Base-by-base conservation (phyloP, 495 filamentous ascomycete genomes). In the Talaromyces liani region DNA sequence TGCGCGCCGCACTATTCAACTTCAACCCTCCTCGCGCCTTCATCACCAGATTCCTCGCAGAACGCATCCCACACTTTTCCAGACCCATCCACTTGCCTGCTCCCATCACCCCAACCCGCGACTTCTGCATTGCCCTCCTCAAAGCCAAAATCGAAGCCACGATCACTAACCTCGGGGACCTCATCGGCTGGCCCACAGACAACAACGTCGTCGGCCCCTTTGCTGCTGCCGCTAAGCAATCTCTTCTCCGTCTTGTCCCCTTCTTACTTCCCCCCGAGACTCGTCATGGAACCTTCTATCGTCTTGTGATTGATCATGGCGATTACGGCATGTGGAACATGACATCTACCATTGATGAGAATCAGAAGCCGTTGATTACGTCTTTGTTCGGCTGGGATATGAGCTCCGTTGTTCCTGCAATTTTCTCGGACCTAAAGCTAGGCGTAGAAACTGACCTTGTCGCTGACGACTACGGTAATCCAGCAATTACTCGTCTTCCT, bases 301-400 rank as follows among this genome's bases (percentile, higher is more conserved):
- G 70, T 49, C 63, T 74, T 27, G 72, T 77, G 63, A 58, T 77
- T 57, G 72, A 77, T 7, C 68, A 74, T 60, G 71, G 72, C 62
- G 73, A 75, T 66, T 77, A 74, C 51, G 73, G 70, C 29, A 70
- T 75, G 36, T 67, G 75, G 62, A 76, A 76, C 62, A 75, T 71
- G 62, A 65, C 67, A 8, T 69, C 73, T 49, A 65, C 66, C 49
- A 65, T 64, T 57, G 65, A 72, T 66, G 63, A 45, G 58, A 63
- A 68, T 41, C 65, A 60, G 62, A 25, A 71, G 63, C 67, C 70
- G 27, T 39, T 58, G 10, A 60, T 72, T n/a, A 74, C 71, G 34
- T 75, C 73, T 34, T 51, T 76, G 6, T 75, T 66, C 60, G 69
- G 75, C 49, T 74, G 63, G 72, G 70, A 75, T 61, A 75, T 70